phyloP scores from a whole-genome alignment of 2,329 filamentous ascomycete genomes.

The Bipolaris gigantea region DNA sequence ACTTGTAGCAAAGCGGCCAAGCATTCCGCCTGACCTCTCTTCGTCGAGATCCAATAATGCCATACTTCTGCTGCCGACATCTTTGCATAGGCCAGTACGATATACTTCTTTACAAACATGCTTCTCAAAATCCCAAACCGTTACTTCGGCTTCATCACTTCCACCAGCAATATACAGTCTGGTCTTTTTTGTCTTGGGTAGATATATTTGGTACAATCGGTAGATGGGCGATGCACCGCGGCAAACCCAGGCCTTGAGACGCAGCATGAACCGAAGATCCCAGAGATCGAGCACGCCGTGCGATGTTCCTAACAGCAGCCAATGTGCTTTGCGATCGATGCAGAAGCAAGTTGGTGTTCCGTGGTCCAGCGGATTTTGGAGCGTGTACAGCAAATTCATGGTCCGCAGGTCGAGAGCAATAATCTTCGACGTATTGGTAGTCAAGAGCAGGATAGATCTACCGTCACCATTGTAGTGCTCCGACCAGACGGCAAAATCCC shows the following conservation, averaged over 20 bases:
- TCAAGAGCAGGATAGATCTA: slow-evolving; percentile 79
- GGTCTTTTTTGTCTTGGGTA: slow-evolving; percentile 70
- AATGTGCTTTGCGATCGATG: slow-evolving; percentile 81
- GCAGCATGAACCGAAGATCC: slow-evolving; percentile 93
- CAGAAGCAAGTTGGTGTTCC: slow-evolving; percentile 91
- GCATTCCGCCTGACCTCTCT: slow-evolving; percentile 80
- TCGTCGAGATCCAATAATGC: slow-evolving; percentile 89
- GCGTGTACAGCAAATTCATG: slow-evolving; percentile 77
- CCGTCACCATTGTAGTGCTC: slow-evolving; percentile 86
- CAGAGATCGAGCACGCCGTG: slow-evolving; percentile 92
- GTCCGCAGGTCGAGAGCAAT: slow-evolving; percentile 82
- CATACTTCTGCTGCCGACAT: slow-evolving; percentile 52
- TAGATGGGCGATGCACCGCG: slow-evolving; percentile 79
- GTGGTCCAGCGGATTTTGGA: slow-evolving; percentile 88
- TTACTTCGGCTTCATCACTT: slow-evolving; percentile 83
- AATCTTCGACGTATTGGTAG: slow-evolving; percentile 82
- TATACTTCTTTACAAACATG: slow-evolving; percentile 87
- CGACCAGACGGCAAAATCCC: slow-evolving; percentile 83
- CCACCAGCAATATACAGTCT: slow-evolving; percentile 90
- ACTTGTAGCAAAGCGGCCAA: slow-evolving; percentile 78
- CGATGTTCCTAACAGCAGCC: slow-evolving; percentile 87
- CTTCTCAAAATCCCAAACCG: slow-evolving; percentile 94
- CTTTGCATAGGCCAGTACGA: slow-evolving; percentile 56
- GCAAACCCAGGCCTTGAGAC: slow-evolving; percentile 85
- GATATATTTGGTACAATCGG: slow-evolving; percentile 59